Evolutionary conservation across 805 yeast genomes (phyloP).

Genomic region (Spathaspora boniae): DNA sequence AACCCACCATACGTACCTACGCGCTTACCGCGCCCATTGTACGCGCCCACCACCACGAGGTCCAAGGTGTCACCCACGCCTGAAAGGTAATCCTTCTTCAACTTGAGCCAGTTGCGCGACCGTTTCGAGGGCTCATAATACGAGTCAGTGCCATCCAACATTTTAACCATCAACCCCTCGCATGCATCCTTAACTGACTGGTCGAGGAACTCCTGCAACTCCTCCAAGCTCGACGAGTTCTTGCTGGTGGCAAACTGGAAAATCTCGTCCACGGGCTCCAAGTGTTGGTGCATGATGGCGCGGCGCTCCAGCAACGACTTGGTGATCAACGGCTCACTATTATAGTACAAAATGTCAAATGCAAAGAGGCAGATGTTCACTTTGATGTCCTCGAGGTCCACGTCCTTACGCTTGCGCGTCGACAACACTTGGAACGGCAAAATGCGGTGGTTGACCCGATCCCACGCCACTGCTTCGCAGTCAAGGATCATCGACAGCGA

Average conservation of each 20-base stretch:
- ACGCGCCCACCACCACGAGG: conserved; percentile 90
- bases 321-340: conserved; percentile 68
- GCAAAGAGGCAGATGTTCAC: conserved; percentile 92
- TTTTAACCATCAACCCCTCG: conserved; percentile 95
- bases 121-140: conserved; percentile 92
- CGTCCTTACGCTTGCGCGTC: conserved; percentile 92
- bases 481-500: conserved; percentile 67
- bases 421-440: conserved; percentile 91
- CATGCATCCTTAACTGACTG: conserved; percentile 86
- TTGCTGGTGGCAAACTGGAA: conserved; percentile 75
- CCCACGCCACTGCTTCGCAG: conserved; percentile 99
- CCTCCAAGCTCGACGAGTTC: conserved; percentile 61
- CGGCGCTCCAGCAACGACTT: conserved; percentile 71
- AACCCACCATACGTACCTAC: conserved; percentile 96
- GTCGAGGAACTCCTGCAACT: conserved; percentile 80
- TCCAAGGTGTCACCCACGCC: conserved; percentile 97
- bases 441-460: conserved; percentile 68
- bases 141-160: conserved; percentile 76
- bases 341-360: conserved; percentile 76
- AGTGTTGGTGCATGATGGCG: conserved; percentile 49
- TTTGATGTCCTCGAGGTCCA: conserved; percentile 78
- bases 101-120: conserved; percentile 90
- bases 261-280: conserved; percentile 66
- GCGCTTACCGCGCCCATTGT: conserved; percentile 89
- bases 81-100: conserved; percentile 90